Percentiles rank a stretch among this genome's conserved stretches.
Evolutionary conservation across 176 grass and related monocot genomes (phyloP).

Genomic region (Oryza meridionalis): DNA sequence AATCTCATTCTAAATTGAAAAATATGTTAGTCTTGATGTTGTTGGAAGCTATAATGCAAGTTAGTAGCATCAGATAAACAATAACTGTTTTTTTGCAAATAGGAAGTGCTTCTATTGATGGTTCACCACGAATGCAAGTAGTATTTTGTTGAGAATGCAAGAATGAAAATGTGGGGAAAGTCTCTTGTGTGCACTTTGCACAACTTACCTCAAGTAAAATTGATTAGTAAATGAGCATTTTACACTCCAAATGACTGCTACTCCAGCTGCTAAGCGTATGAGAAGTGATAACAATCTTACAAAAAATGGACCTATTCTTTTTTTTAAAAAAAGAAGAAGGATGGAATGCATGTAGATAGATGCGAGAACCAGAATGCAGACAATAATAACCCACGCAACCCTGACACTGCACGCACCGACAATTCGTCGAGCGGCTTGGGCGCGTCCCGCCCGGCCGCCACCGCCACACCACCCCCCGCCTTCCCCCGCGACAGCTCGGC

Average conservation of each 20-base stretch:
- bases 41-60: not conserved
- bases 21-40: not conserved
- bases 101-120: not conserved
- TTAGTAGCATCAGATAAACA: not conserved
- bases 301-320: not conserved
- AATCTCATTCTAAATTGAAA: constrained; percentile 78
- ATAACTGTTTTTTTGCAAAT: constrained; percentile 1
- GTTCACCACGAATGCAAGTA: not conserved
- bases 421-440: constrained; percentile 90
- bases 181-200: not conserved
- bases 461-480: not conserved
- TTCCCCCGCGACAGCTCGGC: constrained; percentile 46
- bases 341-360: not conserved
- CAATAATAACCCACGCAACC: not conserved
- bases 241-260: not conserved
- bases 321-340: not conserved
- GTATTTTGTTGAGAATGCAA: not conserved
- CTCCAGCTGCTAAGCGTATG: not conserved
- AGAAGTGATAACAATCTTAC: not conserved
- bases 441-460: constrained; percentile 55
- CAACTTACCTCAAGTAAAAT: not conserved
- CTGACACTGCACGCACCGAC: constrained; percentile 47
- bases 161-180: not conserved
- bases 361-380: not conserved
- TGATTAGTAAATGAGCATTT: not conserved